A percentile compares a stretch with the other conserved stretches of the same genome.
Conservation (phyloP, 306 rosid species). For the Acacia acuminata region DNA sequence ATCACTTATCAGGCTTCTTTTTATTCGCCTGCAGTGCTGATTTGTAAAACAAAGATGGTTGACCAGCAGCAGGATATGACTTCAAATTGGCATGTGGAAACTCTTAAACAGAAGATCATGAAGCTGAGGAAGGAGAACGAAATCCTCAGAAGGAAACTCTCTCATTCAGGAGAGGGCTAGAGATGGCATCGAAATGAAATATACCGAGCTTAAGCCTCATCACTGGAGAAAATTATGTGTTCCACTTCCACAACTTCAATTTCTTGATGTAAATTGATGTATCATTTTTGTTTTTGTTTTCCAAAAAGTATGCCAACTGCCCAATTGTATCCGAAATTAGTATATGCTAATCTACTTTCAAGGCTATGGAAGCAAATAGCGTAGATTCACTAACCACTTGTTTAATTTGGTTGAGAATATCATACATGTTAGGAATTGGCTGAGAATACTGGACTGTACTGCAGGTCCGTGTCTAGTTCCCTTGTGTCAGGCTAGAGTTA, state of each 20-base stretch:
- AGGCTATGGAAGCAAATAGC: background rate
- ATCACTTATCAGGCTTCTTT: conserved; percentile 2
- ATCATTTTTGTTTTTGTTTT: background rate
- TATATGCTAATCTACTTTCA: background rate
- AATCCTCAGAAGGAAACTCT: conserved; percentile 61
- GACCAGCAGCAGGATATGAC: conserved; percentile 60
- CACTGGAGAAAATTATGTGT: background rate
- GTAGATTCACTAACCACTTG: background rate
- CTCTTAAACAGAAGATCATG: conserved; percentile 69
- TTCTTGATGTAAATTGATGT: background rate
- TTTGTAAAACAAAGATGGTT: conserved; percentile 61
- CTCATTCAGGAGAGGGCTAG: conserved; percentile 35
- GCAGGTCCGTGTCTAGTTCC: background rate
- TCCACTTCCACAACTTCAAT: background rate
- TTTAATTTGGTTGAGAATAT: background rate
- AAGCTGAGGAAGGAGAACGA: conserved; percentile 69
- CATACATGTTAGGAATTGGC: background rate
- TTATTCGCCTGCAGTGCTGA: conserved; percentile 51
- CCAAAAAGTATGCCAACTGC: background rate
- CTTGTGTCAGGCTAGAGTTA: no score
- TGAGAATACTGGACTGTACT: background rate
- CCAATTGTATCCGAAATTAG: conserved; percentile 6
- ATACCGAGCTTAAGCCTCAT: background rate
- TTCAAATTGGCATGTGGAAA: conserved; percentile 62
- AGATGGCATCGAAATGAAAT: background rate